phyloP scores from a whole-genome alignment of 345 rosid species.

The Kernera saxatilis region DNA sequence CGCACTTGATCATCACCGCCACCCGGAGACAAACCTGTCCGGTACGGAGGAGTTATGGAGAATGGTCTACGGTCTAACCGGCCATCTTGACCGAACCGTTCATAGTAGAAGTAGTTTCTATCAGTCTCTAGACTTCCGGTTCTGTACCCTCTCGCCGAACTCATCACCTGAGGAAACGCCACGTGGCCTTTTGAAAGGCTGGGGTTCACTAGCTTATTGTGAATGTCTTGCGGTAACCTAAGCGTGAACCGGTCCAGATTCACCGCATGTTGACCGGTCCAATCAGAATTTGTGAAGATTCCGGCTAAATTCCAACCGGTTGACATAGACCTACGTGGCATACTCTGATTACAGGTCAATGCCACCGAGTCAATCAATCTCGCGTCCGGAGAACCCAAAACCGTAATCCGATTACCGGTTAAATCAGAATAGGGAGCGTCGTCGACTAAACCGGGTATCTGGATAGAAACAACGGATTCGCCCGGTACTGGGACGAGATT shows the following conservation, averaged over 20 bases:
- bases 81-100: slow-evolving; percentile 44
- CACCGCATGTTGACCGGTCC: slow-evolving; percentile 54
- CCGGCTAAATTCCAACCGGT: slow-evolving; percentile 56
- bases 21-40: slow-evolving; percentile 35
- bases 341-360: slow-evolving; percentile 24
- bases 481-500: slow-evolving; percentile 54
- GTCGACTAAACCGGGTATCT: slow-evolving; percentile 16
- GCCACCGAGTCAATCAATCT: slow-evolving; percentile 26
- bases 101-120: slow-evolving; percentile 32
- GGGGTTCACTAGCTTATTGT: slow-evolving; percentile 38
- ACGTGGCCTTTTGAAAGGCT: slow-evolving; percentile 41
- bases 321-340: slow-evolving; percentile 54
- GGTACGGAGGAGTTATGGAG: slow-evolving; percentile 40
- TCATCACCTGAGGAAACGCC: slow-evolving; percentile 51
- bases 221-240: slow-evolving; percentile 56
- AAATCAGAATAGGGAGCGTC: not conserved
- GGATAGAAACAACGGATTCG: slow-evolving; percentile 25
- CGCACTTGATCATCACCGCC: slow-evolving; percentile 25
- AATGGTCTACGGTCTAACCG: slow-evolving; percentile 38
- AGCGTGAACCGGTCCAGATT: slow-evolving; percentile 67
- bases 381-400: slow-evolving; percentile 21
- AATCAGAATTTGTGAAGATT: slow-evolving; percentile 49
- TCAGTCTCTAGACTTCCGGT: slow-evolving; percentile 38
- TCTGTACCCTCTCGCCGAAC: slow-evolving; percentile 56
- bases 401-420: not conserved